phyloP scores from a whole-genome alignment of 371 early-diverging fungal genomes.

The Actinomucor elegans region DNA sequence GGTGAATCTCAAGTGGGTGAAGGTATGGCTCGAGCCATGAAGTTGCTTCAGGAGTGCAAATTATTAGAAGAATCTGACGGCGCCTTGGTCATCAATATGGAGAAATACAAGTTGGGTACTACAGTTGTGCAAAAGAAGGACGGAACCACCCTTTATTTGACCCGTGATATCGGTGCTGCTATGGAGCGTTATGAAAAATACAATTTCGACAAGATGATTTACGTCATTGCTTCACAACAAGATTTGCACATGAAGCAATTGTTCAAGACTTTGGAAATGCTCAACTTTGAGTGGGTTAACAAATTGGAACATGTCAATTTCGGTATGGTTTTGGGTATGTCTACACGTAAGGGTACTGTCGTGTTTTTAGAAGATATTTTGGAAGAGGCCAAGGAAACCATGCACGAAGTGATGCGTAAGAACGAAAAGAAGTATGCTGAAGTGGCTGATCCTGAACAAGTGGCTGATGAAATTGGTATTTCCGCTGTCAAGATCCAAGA shows the following conservation, averaged over 20 bases:
- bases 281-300: constrained; percentile 80
- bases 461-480: constrained; percentile 81
- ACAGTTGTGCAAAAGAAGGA: constrained; percentile 94
- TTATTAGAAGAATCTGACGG: constrained; percentile 82
- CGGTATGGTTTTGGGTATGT: constrained; percentile 98
- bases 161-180: constrained; percentile 99
- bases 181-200: constrained; percentile 89
- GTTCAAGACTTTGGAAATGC: constrained; percentile 88
- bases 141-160: constrained; percentile 96
- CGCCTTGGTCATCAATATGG: constrained; percentile 87
- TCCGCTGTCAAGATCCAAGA: constrained; percentile 97
- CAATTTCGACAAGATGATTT: constrained; percentile 94
- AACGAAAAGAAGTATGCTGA: constrained; percentile 87
- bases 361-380: constrained; percentile 99
- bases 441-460: constrained; percentile 80
- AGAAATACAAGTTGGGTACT: constrained; percentile 79
- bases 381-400: constrained; percentile 85
- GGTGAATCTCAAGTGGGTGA: constrained; percentile 97
- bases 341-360: constrained; percentile 97
- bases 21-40: constrained; percentile 78
- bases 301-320: constrained; percentile 93
- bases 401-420: constrained; percentile 93
- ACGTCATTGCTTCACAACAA: constrained; percentile 97
- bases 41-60: constrained; percentile 68
- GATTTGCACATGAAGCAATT: constrained; percentile 96